Base-by-base conservation (phyloP, 1,139 yeast genomes). In the Suhomyces choctaworum region DNA sequence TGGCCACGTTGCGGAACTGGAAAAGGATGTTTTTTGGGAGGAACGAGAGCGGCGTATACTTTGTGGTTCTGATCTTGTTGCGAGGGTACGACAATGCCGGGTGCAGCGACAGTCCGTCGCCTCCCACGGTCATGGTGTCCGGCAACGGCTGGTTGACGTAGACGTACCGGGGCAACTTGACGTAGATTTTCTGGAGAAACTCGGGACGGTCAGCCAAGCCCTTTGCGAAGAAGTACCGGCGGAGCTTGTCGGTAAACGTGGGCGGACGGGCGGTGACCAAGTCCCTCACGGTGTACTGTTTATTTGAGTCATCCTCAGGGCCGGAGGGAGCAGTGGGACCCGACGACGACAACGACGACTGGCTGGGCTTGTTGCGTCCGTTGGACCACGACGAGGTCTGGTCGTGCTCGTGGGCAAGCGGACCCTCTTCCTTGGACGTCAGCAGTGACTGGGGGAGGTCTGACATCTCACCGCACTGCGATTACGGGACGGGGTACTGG, bases 61-160 rank as follows among this genome's bases (percentile, higher is more conserved):
- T 90, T 4, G 98, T 89, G 1, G 98, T 90, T 66, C 97, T 82
- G 51, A 92, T 88, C 61, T 92, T 92, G 66, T 92, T 92, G 56
- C 96, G 75, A 3, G 95, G 81, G 56, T 82, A 92, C 10, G 54
- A 46, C 8, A 62, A 52, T 5, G 66, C 50, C 1, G 95, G 94
- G 27, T 58, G 57, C 29, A 32, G 45, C 29, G 42, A 35, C 5
- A 34, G 31, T 12, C 36, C 37, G 13, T 33, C 34, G 14, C 34
- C 37, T 9, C 35, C 34, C 25, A 30, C 27, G 6, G 41, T 31
- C 62, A 66, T 51, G 22, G 52, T 45, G 2, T 47, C 48, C 0
- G 75, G 74, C 26, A 68, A 45, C 3, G 53, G 60, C 24, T 58
- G 54, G 48, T 70, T 70, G 39, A 66, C 71, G 40, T 52, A 70